These are phyloP conservation scores for Tulasnella sp. DNA, from an alignment of 768 basidiomycete genomes.

Conservation along the genomic window DNA sequence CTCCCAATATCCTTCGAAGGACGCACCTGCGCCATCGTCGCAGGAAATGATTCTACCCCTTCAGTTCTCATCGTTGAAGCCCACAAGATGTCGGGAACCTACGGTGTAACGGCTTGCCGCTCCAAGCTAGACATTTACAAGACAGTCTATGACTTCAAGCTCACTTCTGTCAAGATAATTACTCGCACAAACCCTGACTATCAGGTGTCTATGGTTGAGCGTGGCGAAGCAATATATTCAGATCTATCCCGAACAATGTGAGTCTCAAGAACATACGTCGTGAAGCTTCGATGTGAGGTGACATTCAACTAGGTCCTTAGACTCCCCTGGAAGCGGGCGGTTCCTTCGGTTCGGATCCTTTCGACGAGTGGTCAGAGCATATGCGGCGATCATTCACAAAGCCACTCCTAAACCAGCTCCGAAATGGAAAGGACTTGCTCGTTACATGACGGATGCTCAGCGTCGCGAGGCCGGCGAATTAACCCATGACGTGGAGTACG, in stretches of 20 bases:
- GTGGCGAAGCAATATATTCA: slow-evolving; percentile 54
- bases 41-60: slow-evolving; percentile 86
- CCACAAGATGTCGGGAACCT: slow-evolving; percentile 72
- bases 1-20: slow-evolving; percentile 81
- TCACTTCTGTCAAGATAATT: slow-evolving; percentile 65
- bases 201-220: slow-evolving; percentile 62
- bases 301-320: not conserved
- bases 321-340: not conserved
- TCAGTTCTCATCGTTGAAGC: slow-evolving; percentile 83
- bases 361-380: slow-evolving; percentile 37
- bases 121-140: slow-evolving; percentile 85
- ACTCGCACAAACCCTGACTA: slow-evolving; percentile 78
- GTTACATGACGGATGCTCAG: slow-evolving; percentile 44
- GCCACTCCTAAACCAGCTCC: slow-evolving; percentile 23
- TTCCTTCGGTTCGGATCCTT: slow-evolving; percentile 5
- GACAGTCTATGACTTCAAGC: slow-evolving; percentile 70
- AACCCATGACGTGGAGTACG: slow-evolving; percentile 64
- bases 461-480: slow-evolving; percentile 34
- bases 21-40: slow-evolving; percentile 77
- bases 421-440: slow-evolving; percentile 49
- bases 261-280: not conserved
- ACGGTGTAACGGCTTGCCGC: slow-evolving; percentile 78
- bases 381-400: slow-evolving; percentile 18
- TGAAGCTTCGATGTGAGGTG: not conserved
- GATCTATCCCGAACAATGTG: slow-evolving; percentile 8